phyloP scores from a whole-genome alignment of 495 filamentous ascomycete species.

The Penicillium egyptiacum region DNA sequence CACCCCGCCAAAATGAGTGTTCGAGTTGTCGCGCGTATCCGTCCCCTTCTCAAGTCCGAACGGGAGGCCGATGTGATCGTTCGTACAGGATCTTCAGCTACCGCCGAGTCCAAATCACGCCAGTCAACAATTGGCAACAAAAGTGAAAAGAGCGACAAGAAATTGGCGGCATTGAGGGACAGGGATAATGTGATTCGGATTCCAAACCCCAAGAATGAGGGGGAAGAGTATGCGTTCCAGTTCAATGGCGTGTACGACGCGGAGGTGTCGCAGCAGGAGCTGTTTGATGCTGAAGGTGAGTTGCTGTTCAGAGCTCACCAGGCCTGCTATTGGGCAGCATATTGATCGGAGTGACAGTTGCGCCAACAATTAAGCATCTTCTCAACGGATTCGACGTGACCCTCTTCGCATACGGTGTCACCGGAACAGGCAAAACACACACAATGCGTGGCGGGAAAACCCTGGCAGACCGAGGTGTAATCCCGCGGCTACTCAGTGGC shows the following conservation, averaged over 20 bases:
- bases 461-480: constrained; percentile 85
- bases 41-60: constrained; percentile 82
- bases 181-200: constrained; percentile 76
- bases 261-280: constrained; percentile 72
- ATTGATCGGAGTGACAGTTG: constrained; percentile 50
- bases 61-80: constrained; percentile 83
- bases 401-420: constrained; percentile 94
- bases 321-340: constrained; percentile 3
- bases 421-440: constrained; percentile 95
- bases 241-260: constrained; percentile 93
- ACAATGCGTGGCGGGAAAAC: constrained; percentile 96
- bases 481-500: constrained; percentile 81
- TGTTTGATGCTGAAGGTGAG: constrained; percentile 87
- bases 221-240: constrained; percentile 87
- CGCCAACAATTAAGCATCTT: constrained; percentile 80
- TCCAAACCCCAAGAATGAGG: constrained; percentile 89
- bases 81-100: constrained; percentile 45
- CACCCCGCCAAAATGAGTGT: constrained; percentile 53
- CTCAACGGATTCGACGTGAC: constrained; percentile 94
- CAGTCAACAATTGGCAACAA: constrained; percentile 27
- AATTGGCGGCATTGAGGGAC: constrained; percentile 49
- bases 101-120: constrained; percentile 25
- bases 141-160: constrained; percentile 25
- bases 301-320: constrained; percentile 6
- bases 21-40: constrained; percentile 83